Percentiles rank a stretch among this genome's conserved stretches.
phyloP scores from a whole-genome alignment of 2,329 filamentous ascomycete species.

The Cladosporium sp. region DNA sequence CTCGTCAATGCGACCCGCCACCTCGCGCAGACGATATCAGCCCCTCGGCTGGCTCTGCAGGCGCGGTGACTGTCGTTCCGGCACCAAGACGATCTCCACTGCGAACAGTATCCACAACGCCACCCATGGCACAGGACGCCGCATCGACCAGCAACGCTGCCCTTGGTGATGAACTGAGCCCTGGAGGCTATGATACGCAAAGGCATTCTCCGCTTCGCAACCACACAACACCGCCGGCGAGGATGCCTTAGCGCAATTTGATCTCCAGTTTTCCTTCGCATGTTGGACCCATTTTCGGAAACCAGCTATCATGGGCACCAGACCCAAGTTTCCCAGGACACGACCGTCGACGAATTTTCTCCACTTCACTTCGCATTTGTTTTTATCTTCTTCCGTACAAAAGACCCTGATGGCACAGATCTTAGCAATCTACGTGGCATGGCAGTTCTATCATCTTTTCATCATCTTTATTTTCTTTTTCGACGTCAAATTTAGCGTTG shows the following conservation, averaged over 20 bases:
- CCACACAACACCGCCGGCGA: neutral
- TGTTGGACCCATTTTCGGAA: neutral
- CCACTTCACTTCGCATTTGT: neutral
- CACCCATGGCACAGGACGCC: neutral
- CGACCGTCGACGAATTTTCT: constrained; percentile 4
- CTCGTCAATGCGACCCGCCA: constrained; percentile 21
- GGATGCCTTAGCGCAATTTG: neutral
- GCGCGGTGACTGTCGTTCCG: constrained; percentile 29
- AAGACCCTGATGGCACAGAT: neutral
- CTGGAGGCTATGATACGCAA: neutral
- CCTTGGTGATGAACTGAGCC: neutral
- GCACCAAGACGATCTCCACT: constrained; percentile 26
- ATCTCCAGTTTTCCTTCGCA: neutral
- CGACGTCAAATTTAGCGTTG: constrained; percentile 7
- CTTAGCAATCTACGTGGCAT: neutral
- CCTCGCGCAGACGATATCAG: constrained; percentile 34
- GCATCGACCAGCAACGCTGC: neutral
- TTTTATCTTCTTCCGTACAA: neutral
- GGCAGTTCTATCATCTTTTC: neutral
- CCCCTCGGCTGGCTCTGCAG: constrained; percentile 24
- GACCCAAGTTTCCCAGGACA: neutral
- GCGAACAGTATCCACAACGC: constrained; percentile 13
- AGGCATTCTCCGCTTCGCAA: constrained; percentile 1
- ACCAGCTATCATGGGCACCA: neutral
- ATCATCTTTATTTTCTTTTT: neutral